These are phyloP conservation scores for Flammula alnicola DNA, from an alignment of 1,284 basidiomycete genomes.

Conservation along the genomic window DNA sequence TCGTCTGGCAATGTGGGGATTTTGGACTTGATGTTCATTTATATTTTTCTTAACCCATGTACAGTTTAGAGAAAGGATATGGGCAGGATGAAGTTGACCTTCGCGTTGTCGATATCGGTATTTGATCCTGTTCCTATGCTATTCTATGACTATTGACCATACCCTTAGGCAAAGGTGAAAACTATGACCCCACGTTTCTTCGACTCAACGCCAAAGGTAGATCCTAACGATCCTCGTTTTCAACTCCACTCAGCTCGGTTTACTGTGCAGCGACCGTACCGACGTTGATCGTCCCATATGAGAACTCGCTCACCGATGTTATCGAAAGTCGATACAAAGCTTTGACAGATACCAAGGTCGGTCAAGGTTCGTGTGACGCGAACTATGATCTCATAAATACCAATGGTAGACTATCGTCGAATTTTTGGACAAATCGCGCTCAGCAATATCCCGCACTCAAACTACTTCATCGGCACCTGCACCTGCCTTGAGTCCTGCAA, in stretches of 20 bases:
- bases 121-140: not conserved
- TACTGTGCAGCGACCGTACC: slow-evolving; percentile 76
- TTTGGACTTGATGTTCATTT: not conserved
- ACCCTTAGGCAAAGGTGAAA: slow-evolving; percentile 64
- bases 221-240: not conserved
- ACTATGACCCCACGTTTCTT: slow-evolving; percentile 66
- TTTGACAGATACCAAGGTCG: slow-evolving; percentile 75
- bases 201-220: slow-evolving; percentile 80
- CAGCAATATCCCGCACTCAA: slow-evolving; percentile 63
- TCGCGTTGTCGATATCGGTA: slow-evolving; percentile 66
- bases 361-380: slow-evolving; percentile 21
- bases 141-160: slow-evolving; percentile 7
- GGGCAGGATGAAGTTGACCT: slow-evolving; percentile 68
- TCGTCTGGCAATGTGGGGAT: slow-evolving; percentile 50
- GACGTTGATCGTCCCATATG: slow-evolving; percentile 80
- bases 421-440: slow-evolving; percentile 84
- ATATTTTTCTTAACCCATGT: too few species aligned
- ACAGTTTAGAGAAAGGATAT: slow-evolving; percentile 76
- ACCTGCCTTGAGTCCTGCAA: slow-evolving; percentile 79
- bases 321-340: slow-evolving; percentile 84
- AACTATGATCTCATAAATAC: slow-evolving; percentile 5
- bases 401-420: slow-evolving; percentile 68
- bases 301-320: slow-evolving; percentile 72
- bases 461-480: slow-evolving; percentile 76
- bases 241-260: slow-evolving; percentile 1